Evolutionary conservation across 139 green algal genomes (phyloP).

Genomic region (Picochlorum costavermella): DNA sequence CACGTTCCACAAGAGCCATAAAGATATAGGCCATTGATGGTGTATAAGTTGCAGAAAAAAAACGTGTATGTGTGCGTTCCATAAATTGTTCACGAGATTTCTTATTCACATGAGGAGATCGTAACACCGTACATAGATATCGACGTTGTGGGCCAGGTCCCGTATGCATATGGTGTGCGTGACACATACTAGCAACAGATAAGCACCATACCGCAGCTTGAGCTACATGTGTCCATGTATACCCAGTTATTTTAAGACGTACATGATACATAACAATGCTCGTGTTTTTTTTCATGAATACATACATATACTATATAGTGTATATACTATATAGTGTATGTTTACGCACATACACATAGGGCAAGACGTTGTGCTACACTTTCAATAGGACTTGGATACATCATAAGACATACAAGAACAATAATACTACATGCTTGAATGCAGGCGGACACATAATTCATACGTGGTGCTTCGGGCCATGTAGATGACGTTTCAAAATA

Average conservation of each 20-base stretch:
- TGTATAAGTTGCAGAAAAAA: conserved; percentile 6
- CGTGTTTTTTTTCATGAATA: too few relatives aligned
- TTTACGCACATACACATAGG: conserved; percentile 22
- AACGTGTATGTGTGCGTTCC: conserved; percentile 18
- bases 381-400: conserved; percentile 46
- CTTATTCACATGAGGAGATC: conserved; percentile 29
- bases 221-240: too few relatives aligned
- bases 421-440: conserved; percentile 35
- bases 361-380: conserved; percentile 41
- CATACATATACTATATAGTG: too few relatives aligned
- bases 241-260: too few relatives aligned
- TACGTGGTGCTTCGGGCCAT: conserved; percentile 38
- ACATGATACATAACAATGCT: too few relatives aligned
- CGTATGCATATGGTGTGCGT: neutral
- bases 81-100: conserved; percentile 32
- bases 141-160: conserved; percentile 20
- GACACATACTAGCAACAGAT: neutral
- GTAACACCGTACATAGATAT: conserved; percentile 27
- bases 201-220: too few relatives aligned
- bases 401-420: conserved; percentile 45
- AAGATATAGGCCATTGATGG: neutral
- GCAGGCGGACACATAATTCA: conserved; percentile 31
- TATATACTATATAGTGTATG: too few relatives aligned
- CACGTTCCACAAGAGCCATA: neutral
- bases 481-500: conserved; percentile 56